phyloP scores from a whole-genome alignment of 768 basidiomycete genomes.

The Calocybe gangraenosa region DNA sequence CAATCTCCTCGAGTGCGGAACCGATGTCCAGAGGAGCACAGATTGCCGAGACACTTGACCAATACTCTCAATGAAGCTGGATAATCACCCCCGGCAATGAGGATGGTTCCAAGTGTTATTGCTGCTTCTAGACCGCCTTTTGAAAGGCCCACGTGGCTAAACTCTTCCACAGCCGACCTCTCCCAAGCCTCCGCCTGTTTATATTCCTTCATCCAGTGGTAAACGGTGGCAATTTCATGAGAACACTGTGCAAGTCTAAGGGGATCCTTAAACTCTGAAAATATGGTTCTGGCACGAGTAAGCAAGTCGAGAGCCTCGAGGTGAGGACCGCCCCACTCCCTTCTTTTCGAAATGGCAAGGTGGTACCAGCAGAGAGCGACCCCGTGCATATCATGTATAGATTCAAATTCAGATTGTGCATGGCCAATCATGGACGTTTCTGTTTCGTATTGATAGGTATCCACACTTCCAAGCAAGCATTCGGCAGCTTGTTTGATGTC shows the following conservation, averaged over 20 bases:
- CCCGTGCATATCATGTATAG: no score
- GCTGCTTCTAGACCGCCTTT: no score
- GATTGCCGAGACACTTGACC: not conserved
- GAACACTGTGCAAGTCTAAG: not conserved
- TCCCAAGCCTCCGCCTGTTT: no score
- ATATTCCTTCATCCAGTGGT: not conserved
- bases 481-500: slow-evolving; percentile 1
- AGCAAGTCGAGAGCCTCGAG: not conserved
- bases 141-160: no score
- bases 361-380: no score
- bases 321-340: no score
- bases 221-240: not conserved
- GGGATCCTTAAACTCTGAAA: not conserved
- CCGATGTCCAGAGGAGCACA: not conserved
- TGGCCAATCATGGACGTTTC: not conserved
- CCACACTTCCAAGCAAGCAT: not conserved
- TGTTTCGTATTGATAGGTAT: not conserved
- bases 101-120: no score
- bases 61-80: not conserved
- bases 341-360: no score
- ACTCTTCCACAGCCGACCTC: no score
- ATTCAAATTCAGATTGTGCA: no score
- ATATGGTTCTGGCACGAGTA: not conserved
- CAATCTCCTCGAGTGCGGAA: slow-evolving; percentile 2
- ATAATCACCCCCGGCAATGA: not conserved